Evolutionary conservation across 257 asterid genomes (phyloP).

Genomic region (Paraleonurus japonicus): DNA sequence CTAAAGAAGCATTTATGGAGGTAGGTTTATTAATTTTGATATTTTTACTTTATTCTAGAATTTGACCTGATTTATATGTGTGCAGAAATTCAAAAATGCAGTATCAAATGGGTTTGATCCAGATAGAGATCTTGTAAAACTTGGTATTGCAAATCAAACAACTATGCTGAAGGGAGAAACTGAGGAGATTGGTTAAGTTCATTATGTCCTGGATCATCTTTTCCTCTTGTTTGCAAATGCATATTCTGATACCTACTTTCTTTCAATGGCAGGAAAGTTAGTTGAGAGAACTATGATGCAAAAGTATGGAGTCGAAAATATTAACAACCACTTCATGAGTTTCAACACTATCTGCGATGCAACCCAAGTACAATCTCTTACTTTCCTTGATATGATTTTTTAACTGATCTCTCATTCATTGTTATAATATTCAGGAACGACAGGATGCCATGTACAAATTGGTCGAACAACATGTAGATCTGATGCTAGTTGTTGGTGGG

Average conservation of each 20-base stretch:
- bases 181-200: conserved; percentile 81
- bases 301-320: conserved; percentile 80
- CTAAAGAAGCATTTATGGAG: conserved; percentile 91
- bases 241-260: neutral
- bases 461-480: conserved; percentile 75
- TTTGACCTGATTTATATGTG: conserved; percentile 19
- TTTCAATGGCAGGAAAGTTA: conserved; percentile 40
- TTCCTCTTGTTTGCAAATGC: neutral
- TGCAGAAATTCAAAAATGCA: conserved; percentile 86
- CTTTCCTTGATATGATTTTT: neutral
- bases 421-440: conserved; percentile 61
- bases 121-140: conserved; percentile 71
- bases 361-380: conserved; percentile 64
- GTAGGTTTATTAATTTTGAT: conserved; percentile 43
- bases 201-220: neutral
- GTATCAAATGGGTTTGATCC: conserved; percentile 93
- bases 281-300: conserved; percentile 86
- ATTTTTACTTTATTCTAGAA: conserved; percentile 13
- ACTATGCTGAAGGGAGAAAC: conserved; percentile 99
- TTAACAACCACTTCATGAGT: conserved; percentile 80
- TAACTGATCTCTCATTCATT: neutral
- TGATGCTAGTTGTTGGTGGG: conserved; percentile 88
- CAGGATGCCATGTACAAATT: conserved; percentile 99
- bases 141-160: conserved; percentile 97
- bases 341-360: conserved; percentile 99